These are phyloP conservation scores for Tetrahymena thermophila DNA, from an alignment of 73 alveolate species.

Conservation along the genomic window DNA sequence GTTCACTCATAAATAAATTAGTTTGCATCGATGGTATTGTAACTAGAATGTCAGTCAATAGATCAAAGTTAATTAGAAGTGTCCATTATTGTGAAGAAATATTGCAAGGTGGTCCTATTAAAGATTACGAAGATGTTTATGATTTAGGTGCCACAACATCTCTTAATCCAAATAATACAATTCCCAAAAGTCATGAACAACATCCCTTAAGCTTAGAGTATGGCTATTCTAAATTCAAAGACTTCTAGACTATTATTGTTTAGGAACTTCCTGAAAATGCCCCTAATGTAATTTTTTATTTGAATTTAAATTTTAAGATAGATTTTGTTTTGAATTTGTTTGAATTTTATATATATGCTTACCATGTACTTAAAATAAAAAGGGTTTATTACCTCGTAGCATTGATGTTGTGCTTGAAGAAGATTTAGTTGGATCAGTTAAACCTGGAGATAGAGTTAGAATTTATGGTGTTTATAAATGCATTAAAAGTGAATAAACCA, in stretches of 20 bases:
- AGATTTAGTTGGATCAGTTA: slow-evolving; percentile 92
- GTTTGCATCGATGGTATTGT: slow-evolving; percentile 94
- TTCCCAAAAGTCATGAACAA: slow-evolving; percentile 80
- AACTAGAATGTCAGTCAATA: slow-evolving; percentile 85
- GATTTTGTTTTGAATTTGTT: background rate
- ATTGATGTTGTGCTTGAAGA: slow-evolving; percentile 83
- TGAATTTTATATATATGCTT: background rate
- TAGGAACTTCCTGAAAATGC: slow-evolving; percentile 99
- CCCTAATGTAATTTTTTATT: slow-evolving; percentile 67
- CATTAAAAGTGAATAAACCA: slow-evolving; percentile 57
- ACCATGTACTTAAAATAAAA: background rate
- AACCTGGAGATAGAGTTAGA: slow-evolving; percentile 98
- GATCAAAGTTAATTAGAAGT: slow-evolving; percentile 77
- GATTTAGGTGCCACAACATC: slow-evolving; percentile 32
- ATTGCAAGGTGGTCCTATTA: slow-evolving; percentile 24
- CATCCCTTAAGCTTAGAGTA: slow-evolving; percentile 86
- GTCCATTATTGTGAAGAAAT: slow-evolving; percentile 90
- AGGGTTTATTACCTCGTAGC: slow-evolving; percentile 94
- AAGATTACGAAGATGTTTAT: slow-evolving; percentile 4
- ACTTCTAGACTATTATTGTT: slow-evolving; percentile 76
- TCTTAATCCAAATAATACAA: slow-evolving; percentile 58
- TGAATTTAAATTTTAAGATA: background rate
- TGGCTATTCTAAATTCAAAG: slow-evolving; percentile 88
- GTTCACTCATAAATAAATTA: slow-evolving; percentile 68
- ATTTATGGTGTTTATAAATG: slow-evolving; percentile 81